Conservation (phyloP, 2,329 filamentous ascomycete species). For the Phoma sp. region DNA sequence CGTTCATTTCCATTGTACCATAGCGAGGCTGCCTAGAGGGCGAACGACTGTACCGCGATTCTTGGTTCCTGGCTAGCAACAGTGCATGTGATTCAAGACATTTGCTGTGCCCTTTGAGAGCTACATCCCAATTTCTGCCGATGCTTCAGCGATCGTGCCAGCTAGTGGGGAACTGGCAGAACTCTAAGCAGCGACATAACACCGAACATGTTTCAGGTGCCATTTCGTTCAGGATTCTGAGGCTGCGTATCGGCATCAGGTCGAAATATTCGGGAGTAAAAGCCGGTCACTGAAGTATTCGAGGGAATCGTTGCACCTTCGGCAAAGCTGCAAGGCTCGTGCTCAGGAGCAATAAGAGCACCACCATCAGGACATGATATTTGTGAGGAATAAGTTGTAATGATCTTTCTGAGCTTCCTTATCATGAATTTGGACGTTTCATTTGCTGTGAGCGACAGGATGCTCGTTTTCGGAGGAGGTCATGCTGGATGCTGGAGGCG, state of each 20-base stretch:
- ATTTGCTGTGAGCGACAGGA: too few relatives aligned
- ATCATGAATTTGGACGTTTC: too few relatives aligned
- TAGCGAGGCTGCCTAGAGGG: not conserved
- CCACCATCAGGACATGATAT: too few relatives aligned
- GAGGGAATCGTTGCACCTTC: too few relatives aligned
- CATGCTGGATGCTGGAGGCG: too few relatives aligned
- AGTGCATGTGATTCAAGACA: too few relatives aligned
- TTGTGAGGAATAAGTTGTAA: too few relatives aligned
- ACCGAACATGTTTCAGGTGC: constrained; percentile 10
- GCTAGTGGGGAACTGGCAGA: constrained; percentile 10
- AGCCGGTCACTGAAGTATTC: too few relatives aligned
- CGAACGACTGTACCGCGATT: not conserved
- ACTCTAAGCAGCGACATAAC: constrained; percentile 3
- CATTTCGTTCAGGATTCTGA: not conserved
- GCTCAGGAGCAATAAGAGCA: too few relatives aligned
- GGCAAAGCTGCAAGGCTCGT: too few relatives aligned
- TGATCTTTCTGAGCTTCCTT: too few relatives aligned
- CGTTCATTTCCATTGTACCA: not conserved
- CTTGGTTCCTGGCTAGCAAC: not conserved
- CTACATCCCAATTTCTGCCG: not conserved
- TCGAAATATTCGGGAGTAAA: not conserved
- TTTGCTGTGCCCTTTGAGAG: not conserved
- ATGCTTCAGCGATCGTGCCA: not conserved
- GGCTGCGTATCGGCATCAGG: not conserved
- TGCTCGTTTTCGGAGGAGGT: too few relatives aligned